A percentile compares a stretch with the other conserved stretches of the same genome.
These are phyloP conservation scores for Trypanosoma scelopori DNA, from an alignment of 208 protist species.

Conservation along the genomic window DNA sequence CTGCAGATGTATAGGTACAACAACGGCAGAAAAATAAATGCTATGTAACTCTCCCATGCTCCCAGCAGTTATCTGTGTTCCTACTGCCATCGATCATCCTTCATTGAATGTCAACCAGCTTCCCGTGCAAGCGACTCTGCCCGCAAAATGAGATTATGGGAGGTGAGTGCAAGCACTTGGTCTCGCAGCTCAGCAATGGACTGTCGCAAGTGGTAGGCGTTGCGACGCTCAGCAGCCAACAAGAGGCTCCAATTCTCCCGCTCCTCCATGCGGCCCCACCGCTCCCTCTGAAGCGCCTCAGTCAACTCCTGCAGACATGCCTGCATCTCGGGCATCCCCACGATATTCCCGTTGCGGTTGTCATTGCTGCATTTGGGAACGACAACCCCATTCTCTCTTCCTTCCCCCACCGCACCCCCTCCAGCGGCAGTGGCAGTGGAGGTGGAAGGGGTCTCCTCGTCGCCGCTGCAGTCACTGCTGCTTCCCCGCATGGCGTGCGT, in stretches of 20 bases:
- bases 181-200: slow-evolving; percentile 12
- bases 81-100: neutral
- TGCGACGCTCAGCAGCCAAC: slow-evolving; percentile 20
- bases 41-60: slow-evolving; percentile 11
- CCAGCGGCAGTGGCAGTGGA: neutral
- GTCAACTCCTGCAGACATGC: neutral
- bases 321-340: neutral
- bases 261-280: neutral
- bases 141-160: slow-evolving; percentile 14
- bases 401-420: neutral
- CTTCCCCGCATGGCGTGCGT: neutral
- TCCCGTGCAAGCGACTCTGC: neutral
- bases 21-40: neutral
- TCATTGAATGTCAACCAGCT: neutral
- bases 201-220: slow-evolving; percentile 18
- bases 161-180: slow-evolving; percentile 14
- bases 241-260: slow-evolving; percentile 22
- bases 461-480: slow-evolving; percentile 14
- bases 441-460: neutral
- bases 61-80: neutral
- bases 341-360: neutral
- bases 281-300: slow-evolving; percentile 3
- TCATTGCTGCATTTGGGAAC: neutral
- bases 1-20: too few relatives aligned
- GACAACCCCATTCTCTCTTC: neutral